Percentiles rank a stretch among this genome's conserved stretches.
Evolutionary conservation across 202 grass and related monocot genomes (phyloP).

Genomic region (Thinopyrum obtusiflorum): DNA sequence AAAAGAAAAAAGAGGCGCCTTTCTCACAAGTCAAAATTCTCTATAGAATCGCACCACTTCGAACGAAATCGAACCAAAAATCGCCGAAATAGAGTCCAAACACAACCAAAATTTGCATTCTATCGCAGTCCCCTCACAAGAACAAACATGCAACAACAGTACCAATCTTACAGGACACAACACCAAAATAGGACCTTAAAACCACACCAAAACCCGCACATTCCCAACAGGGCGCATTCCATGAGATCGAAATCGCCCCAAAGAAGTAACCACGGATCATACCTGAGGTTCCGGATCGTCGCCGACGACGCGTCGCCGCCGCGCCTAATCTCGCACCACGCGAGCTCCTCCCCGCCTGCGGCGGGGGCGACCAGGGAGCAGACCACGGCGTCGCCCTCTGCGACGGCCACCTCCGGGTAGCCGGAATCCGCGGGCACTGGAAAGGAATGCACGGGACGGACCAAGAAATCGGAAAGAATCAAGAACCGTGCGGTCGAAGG

Average conservation of each 20-base stretch:
- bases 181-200: conserved; percentile 10
- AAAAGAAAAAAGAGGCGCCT: neutral
- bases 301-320: conserved; percentile 43
- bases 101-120: neutral
- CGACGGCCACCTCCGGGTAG: conserved; percentile 55
- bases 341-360: conserved; percentile 35
- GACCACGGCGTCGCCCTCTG: conserved; percentile 46
- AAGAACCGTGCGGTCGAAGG: conserved; percentile 36
- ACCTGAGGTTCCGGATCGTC: conserved; percentile 80
- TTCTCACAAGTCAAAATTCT: neutral
- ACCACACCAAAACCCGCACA: conserved; percentile 10
- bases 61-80: neutral
- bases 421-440: conserved; percentile 59
- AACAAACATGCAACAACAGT: neutral
- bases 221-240: neutral
- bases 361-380: conserved; percentile 48
- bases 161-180: conserved; percentile 8
- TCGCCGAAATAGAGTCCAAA: neutral
- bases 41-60: neutral
- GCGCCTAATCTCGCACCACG: conserved; percentile 78
- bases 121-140: neutral
- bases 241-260: neutral
- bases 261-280: neutral
- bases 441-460: conserved; percentile 4
- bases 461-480: neutral